phyloP scores from a whole-genome alignment of 257 asterid species.

The Plantago ovata region DNA sequence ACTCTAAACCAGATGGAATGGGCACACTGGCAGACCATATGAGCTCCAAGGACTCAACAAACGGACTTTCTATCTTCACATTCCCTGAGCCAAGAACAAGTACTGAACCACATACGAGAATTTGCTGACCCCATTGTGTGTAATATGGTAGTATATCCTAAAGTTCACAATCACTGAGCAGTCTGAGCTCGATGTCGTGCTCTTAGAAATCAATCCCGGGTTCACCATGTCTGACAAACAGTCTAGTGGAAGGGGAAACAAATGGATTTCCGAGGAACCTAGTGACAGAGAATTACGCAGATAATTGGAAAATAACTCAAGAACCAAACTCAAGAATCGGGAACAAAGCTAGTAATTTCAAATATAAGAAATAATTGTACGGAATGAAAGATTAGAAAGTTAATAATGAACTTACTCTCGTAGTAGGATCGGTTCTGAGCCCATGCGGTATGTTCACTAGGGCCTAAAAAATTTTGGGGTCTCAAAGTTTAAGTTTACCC shows the following conservation, averaged over 20 bases:
- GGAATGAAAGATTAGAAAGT: too few species aligned
- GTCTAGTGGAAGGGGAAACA: slow-evolving; percentile 23
- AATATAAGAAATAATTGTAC: too few species aligned
- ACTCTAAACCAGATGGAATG: slow-evolving; percentile 52
- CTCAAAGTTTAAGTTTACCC: too few species aligned
- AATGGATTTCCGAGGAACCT: too few species aligned
- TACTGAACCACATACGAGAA: slow-evolving; percentile 85
- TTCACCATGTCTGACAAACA: slow-evolving; percentile 48
- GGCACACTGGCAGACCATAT: slow-evolving; percentile 74
- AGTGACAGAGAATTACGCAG: too few species aligned
- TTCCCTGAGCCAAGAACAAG: slow-evolving; percentile 86
- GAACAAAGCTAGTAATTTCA: too few species aligned
- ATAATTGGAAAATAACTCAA: too few species aligned
- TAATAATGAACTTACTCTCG: too few species aligned
- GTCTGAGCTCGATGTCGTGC: slow-evolving; percentile 44
- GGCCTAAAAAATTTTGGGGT: too few species aligned
- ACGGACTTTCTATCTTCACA: slow-evolving; percentile 84
- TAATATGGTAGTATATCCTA: slow-evolving; percentile 77
- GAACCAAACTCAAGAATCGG: too few species aligned
- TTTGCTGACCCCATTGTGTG: slow-evolving; percentile 89
- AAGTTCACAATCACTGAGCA: slow-evolving; percentile 65
- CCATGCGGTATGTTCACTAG: too few species aligned
- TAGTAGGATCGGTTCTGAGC: too few species aligned
- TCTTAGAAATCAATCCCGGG: slow-evolving; percentile 42
- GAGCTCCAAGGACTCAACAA: slow-evolving; percentile 76